These are phyloP conservation scores for Spiromastix sp. DNA, from an alignment of 2,329 filamentous ascomycete species.

Conservation along the genomic window DNA sequence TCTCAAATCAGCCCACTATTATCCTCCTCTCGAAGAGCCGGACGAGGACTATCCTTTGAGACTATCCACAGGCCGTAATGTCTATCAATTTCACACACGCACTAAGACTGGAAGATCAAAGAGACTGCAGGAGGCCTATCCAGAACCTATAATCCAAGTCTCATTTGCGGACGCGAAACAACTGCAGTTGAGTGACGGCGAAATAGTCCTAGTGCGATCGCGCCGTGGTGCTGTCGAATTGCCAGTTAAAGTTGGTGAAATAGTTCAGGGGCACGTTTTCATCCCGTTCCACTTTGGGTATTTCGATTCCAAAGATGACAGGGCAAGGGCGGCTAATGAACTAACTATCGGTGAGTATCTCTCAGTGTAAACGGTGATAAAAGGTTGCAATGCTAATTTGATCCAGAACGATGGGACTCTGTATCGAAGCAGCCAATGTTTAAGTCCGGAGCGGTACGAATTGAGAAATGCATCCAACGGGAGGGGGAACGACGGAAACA, in stretches of 20 bases:
- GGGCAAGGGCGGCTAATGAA: constrained; percentile 27
- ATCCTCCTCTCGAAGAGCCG: constrained; percentile 18
- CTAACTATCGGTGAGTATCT: constrained; percentile 22
- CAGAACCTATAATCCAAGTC: constrained; percentile 21
- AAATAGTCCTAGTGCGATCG: constrained; percentile 23
- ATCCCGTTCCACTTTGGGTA: constrained; percentile 33
- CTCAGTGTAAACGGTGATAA: no score
- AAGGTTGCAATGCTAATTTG: no score
- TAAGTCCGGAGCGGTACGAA: constrained; percentile 25
- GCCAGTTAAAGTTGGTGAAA: constrained; percentile 19
- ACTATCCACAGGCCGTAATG: constrained; percentile 24
- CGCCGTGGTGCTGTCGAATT: constrained; percentile 22
- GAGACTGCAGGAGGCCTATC: constrained; percentile 21
- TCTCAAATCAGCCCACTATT: constrained; percentile 25
- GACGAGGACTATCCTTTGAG: constrained; percentile 24
- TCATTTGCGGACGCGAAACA: constrained; percentile 20
- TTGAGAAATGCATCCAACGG: constrained; percentile 20
- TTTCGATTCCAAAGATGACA: constrained; percentile 23
- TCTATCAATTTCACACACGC: constrained; percentile 28
- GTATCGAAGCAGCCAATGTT: constrained; percentile 29
- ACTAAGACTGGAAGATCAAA: constrained; percentile 26
- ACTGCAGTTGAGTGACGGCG: constrained; percentile 18
- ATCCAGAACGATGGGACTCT: constrained; percentile 22
- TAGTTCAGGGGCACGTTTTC: constrained; percentile 23
- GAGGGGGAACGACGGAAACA: constrained; percentile 10